A percentile compares a stretch with the other conserved stretches of the same genome.
phyloP scores from a whole-genome alignment of 108 stramenopile species.

The Nitzschia palea region DNA sequence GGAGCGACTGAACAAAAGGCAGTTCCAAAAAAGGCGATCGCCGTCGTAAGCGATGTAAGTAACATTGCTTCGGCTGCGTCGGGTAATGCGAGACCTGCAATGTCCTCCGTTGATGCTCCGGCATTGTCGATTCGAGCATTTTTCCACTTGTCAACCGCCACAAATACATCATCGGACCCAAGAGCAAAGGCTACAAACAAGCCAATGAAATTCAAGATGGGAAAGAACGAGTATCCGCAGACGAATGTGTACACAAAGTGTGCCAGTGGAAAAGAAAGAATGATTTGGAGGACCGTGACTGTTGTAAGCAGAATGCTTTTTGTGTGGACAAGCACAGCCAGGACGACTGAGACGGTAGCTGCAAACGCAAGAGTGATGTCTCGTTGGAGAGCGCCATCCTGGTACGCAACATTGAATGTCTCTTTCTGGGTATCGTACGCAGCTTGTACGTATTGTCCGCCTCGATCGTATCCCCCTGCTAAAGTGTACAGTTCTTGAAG shows the following conservation, averaged over 20 bases:
- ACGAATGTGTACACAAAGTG: conserved; percentile 55
- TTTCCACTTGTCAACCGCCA: conserved; percentile 57
- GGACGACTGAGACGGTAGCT: conserved; percentile 24
- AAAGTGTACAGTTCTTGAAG: conserved; percentile 34
- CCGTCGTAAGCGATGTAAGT: conserved; percentile 45
- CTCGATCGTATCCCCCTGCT: conserved; percentile 22
- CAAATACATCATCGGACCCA: conserved; percentile 54
- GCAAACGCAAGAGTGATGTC: conserved; percentile 46
- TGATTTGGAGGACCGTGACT: conserved; percentile 45
- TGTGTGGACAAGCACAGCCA: conserved; percentile 48
- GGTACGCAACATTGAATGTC: conserved; percentile 28
- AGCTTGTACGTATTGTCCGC: conserved; percentile 16
- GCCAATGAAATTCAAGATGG: conserved; percentile 60
- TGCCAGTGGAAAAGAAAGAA: conserved; percentile 45
- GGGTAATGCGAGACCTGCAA: conserved; percentile 47
- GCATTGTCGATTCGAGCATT: conserved; percentile 35
- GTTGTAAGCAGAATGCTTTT: conserved; percentile 36
- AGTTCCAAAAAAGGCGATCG: conserved; percentile 54
- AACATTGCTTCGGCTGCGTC: conserved; percentile 54
- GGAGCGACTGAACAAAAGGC: conserved; percentile 48
- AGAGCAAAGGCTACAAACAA: conserved; percentile 55
- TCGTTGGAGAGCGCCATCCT: conserved; percentile 17
- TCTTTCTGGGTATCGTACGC: conserved; percentile 47
- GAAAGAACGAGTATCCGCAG: conserved; percentile 37
- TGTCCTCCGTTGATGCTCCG: conserved; percentile 26